Conservation (phyloP, 2,329 filamentous ascomycete species). For the Alternaria sp. region DNA sequence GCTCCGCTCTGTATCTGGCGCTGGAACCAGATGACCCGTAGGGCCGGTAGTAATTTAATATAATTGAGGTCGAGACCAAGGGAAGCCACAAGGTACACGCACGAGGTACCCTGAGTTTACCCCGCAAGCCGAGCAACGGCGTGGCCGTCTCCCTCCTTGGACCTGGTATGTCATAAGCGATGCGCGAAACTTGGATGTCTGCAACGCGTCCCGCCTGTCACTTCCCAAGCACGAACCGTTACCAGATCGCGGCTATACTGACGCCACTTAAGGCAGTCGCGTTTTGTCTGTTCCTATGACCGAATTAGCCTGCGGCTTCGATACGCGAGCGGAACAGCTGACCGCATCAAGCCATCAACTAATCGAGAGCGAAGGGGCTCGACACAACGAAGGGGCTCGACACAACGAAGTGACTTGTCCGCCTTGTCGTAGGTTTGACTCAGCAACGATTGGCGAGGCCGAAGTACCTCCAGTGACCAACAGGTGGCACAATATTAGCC, state of each 20-base stretch:
- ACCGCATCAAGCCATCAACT: not conserved
- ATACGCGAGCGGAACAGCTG: constrained; percentile 14
- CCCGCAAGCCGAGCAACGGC: constrained; percentile 8
- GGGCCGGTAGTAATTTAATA: constrained; percentile 6
- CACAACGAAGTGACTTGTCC: not conserved
- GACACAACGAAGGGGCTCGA: not conserved
- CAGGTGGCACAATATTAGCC: constrained; percentile 23
- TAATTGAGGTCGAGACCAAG: constrained; percentile 6
- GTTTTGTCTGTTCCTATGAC: not conserved
- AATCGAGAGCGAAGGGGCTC: not conserved
- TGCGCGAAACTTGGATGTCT: constrained; percentile 5
- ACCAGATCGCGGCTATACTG: constrained; percentile 4
- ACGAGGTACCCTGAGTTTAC: constrained; percentile 4
- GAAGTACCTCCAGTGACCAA: constrained; percentile 2
- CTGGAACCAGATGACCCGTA: constrained; percentile 5
- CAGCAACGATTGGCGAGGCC: not conserved
- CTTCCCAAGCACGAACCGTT: constrained; percentile 2
- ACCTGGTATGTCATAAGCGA: constrained; percentile 13
- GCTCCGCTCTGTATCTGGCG: not conserved
- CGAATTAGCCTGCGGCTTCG: not conserved
- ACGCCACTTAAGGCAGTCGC: not conserved
- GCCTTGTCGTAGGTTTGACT: not conserved
- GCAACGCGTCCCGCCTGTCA: constrained; percentile 3
- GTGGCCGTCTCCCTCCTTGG: constrained; percentile 2
- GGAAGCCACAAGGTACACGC: not conserved